A percentile compares a stretch with the other conserved stretches of the same genome.
These are phyloP conservation scores for Ceratobasidium sp. DNA, from an alignment of 1,284 basidiomycete species.

Conservation along the genomic window DNA sequence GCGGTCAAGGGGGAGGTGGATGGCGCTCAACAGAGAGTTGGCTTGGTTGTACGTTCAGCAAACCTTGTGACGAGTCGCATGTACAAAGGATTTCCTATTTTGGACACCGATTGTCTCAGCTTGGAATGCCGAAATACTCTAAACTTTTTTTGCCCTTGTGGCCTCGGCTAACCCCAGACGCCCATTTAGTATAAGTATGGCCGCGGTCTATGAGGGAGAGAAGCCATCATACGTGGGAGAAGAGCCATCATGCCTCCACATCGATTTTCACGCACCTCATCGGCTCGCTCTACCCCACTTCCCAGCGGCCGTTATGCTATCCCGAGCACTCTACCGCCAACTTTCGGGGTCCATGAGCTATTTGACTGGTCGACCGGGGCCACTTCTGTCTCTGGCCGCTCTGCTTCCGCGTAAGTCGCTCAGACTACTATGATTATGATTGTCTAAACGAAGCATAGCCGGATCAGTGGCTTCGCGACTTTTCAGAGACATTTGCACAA, in stretches of 20 bases:
- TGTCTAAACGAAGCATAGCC: too few relatives aligned
- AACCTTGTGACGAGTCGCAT: background rate
- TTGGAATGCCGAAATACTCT: too few relatives aligned
- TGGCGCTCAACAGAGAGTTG: too few relatives aligned
- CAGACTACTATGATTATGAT: background rate
- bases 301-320: background rate
- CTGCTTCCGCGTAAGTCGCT: background rate
- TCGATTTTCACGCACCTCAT: background rate
- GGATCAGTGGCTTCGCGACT: background rate
- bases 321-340: background rate
- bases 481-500: background rate
- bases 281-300: background rate
- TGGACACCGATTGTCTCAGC: background rate
- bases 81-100: slow-evolving; percentile 7
- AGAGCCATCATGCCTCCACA: background rate
- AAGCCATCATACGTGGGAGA: background rate
- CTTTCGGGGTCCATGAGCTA: background rate
- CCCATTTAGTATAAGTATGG: too few relatives aligned
- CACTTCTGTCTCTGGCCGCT: background rate
- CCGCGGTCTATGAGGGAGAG: too few relatives aligned
- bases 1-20: background rate
- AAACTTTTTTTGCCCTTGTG: too few relatives aligned
- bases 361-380: background rate
- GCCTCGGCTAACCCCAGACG: too few relatives aligned
- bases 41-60: too few relatives aligned